Base-by-base conservation (phyloP, 1,284 basidiomycete genomes). In the Gomphus sp. region DNA sequence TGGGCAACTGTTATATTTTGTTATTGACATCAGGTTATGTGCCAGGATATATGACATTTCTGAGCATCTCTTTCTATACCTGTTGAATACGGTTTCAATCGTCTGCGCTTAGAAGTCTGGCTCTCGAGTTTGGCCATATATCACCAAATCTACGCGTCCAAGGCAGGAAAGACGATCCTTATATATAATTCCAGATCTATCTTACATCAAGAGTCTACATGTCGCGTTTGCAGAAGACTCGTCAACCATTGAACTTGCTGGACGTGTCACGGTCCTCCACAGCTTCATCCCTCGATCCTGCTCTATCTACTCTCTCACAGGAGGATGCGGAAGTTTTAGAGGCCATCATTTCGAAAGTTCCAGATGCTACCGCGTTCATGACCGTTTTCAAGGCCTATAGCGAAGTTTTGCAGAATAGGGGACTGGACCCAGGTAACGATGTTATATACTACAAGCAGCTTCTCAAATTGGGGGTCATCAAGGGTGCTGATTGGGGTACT, bases 321-420 rank as follows among this genome's bases (percentile, higher is more conserved):
- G 73, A 79, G 56, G 86, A 91, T 65, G 76, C 90, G 61, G 76
- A 81, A 53, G 78, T 92, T 62, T 76, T 92, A 50, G 86, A 91
- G 62, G 80, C 81, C 41, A 85, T 92, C 2, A 80, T 92, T 45
- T 67, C 74, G 59, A 81, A 83, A 57, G 86, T 85, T 52, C 74
- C 80, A 8, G 73, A 76, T 28, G 81, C 87, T 12, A 86, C 84
- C 1, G 85, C 84, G 0, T 91, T 91, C 65, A 73, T 88, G 39
- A 78, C 81, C 2, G 80, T 90, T n/a, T 84, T 89, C 76, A 89
- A 87, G 65, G 86, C 89, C 0, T 92, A 92, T 68, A 88, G 84
- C 64, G 84, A 87, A 61, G 80, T 89, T 22, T 73, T 91, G 16
- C 78, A 79, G 59, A 84, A 87, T 62, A 77, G 83, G 4, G 85